Evolutionary conservation across 768 basidiomycete species (phyloP), one percentile per base, ranked within the genome.

Genomic region (Leucosporidium creatinivorum): DNA sequence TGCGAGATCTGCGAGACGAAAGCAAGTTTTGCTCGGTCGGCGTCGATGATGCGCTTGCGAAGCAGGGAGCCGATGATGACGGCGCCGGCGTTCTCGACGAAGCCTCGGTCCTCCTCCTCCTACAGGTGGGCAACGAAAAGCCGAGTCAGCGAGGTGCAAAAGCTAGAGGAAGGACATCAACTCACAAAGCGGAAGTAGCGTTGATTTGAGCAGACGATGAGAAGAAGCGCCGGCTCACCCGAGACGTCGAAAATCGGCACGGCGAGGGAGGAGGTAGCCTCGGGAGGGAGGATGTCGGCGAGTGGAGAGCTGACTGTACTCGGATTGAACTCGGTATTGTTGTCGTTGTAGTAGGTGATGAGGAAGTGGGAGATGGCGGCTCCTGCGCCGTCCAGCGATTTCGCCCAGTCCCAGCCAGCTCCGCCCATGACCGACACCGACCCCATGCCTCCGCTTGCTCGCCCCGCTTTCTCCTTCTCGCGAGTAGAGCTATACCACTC

Each of bases 1-100:
- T 77, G 76, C 44, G 63, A 67, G 54, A 77, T 75, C 25, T 75
- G 76, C 1, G 73, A 74, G 8, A 77, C 61, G 56, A 77, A 76
- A 3, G 69, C 62, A 4, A 75, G 73, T 64, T 77, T 77, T 15
- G 72, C 74, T 19, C 54, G 54, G 28, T 55, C 76, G 12, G 76
- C 73, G 44, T 72, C 69, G 6, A 68, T 59, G n/a, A 74, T 66
- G 2, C 72, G 47, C 30, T 55, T 39, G n/a, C 75, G 73, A 5
- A 75, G 33, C 1, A 64, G 48, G 9, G 69, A 44, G 1, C 73
- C 75, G 21, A 72, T 57, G 0, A 76, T 65, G 21, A 76, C 61
- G 3, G 66, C 63, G 18, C 77, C 75, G 28, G 75, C 66, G 51
- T 58, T 65, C 13, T 64, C 26, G 28, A 73, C 33, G 48, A 76